Percentiles rank a stretch among this genome's conserved stretches.
Conservation (phyloP, 2,329 filamentous ascomycete genomes). For the Botryotinia narcissicola region DNA sequence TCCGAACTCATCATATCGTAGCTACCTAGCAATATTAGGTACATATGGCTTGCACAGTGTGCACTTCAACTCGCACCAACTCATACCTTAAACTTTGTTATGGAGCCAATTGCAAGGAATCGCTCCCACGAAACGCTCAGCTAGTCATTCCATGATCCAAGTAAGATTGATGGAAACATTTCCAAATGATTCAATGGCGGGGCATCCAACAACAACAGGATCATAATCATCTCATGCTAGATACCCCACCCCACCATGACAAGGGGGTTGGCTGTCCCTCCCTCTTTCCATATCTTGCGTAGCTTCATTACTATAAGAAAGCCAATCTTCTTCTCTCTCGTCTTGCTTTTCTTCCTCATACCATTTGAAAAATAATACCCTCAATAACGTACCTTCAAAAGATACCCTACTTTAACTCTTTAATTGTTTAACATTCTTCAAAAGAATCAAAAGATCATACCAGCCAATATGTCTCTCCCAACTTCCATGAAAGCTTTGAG, state of each 20-base stretch:
- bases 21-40: neutral
- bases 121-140: neutral
- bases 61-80: neutral
- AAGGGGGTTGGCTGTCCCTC: neutral
- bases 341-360: neutral
- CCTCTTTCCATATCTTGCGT: slow-evolving; percentile 8
- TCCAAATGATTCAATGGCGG: slow-evolving; percentile 6
- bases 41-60: neutral
- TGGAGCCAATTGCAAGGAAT: slow-evolving; percentile 9
- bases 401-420: neutral
- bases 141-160: neutral
- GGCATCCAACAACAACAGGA: slow-evolving; percentile 12
- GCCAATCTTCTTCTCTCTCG: neutral
- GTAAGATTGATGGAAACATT: neutral
- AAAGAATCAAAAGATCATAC: slow-evolving; percentile 12
- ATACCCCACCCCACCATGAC: slow-evolving; percentile 8
- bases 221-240: neutral
- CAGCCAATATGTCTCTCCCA: slow-evolving; percentile 41
- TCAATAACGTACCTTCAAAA: neutral
- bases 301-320: neutral
- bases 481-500: slow-evolving; percentile 57
- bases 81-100: neutral
- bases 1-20: slow-evolving; percentile 1
- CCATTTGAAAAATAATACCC: neutral
- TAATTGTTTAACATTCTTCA: neutral